Evolutionary conservation across 345 rosid species (phyloP), one percentile per base, ranked within the genome.

Genomic region (Linum lewisii): DNA sequence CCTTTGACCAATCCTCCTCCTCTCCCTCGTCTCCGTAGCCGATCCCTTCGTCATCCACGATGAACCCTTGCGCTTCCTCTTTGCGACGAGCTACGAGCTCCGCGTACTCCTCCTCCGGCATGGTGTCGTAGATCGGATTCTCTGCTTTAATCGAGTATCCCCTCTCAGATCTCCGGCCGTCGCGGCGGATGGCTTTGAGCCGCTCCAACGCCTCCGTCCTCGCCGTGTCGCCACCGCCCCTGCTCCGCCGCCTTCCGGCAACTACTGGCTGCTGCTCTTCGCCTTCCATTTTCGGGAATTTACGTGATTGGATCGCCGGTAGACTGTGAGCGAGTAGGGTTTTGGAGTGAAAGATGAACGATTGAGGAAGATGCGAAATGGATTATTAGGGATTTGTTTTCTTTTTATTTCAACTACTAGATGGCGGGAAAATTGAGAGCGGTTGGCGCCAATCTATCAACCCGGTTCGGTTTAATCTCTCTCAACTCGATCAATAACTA

Each of bases 1-100:
- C 73, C 16, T 60, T 73, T n/a, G 88, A 67, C 91, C 93, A 93
- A 57, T 93, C 99, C 79, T 89, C 99, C 64, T 93, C 99, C 52
- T 82, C 81, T 1, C 95, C 99, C 38, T 85, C 90, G 59, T 93
- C 97, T 36, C 71, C 74, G 47, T 93, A 93, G 5, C 99, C 99
- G 2, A 87, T 71, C 50, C 78, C 90, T 7, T 78, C 86, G 52
- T 93, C 99, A 22, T 82, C 82, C 20, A 83, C 94, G 19, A 93
- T 85, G 64, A 93, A 93, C 14, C 81, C 83, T 22, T 71, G 83
- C 34, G 77, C 89, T 70, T 89, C 97, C 66, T 87, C 84, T 0
- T 86, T 80, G 56, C 97, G 89, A 59, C 79, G 80, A 58, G 85
- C 85, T 15, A 87, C 94, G 61, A 89, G 70, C 53, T 71, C 81